Conservation (phyloP, 257 asterid genomes). For the Oldenlandia corymbosa region DNA sequence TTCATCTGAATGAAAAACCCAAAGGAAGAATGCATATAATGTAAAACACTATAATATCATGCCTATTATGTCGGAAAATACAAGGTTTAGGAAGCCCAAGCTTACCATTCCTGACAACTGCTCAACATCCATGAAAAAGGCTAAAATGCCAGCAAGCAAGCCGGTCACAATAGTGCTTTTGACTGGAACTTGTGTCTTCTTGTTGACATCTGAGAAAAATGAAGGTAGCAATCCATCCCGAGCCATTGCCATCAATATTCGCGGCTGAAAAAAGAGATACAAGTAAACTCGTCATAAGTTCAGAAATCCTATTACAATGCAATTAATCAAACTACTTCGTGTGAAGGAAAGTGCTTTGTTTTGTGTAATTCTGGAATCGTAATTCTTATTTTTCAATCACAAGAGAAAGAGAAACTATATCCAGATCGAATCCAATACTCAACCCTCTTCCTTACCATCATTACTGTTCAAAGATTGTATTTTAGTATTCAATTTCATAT, state of each 20-base stretch:
- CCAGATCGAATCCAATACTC: no score
- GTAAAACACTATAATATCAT: background rate
- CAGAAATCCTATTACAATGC: no score
- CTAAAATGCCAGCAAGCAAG: constrained; percentile 60
- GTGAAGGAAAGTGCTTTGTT: no score
- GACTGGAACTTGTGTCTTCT: constrained; percentile 73
- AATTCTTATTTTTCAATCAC: no score
- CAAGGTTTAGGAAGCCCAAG: constrained; percentile 9
- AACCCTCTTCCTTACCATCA: no score
- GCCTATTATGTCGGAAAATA: background rate
- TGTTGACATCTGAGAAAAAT: constrained; percentile 71
- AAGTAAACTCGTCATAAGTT: no score
- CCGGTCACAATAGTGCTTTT: constrained; percentile 81
- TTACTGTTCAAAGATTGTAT: no score
- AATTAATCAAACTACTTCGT: no score
- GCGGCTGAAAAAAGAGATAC: constrained; percentile 47
- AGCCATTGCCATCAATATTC: constrained; percentile 98
- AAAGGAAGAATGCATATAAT: background rate
- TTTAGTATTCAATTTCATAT: no score
- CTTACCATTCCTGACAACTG: constrained; percentile 98
- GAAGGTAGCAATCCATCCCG: constrained; percentile 96
- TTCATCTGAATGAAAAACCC: background rate
- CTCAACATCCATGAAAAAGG: constrained; percentile 94
- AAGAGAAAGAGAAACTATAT: no score
- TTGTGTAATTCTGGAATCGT: no score